Evolutionary conservation across 768 basidiomycete genomes (phyloP).

Genomic region (Pulveroboletus sp.): DNA sequence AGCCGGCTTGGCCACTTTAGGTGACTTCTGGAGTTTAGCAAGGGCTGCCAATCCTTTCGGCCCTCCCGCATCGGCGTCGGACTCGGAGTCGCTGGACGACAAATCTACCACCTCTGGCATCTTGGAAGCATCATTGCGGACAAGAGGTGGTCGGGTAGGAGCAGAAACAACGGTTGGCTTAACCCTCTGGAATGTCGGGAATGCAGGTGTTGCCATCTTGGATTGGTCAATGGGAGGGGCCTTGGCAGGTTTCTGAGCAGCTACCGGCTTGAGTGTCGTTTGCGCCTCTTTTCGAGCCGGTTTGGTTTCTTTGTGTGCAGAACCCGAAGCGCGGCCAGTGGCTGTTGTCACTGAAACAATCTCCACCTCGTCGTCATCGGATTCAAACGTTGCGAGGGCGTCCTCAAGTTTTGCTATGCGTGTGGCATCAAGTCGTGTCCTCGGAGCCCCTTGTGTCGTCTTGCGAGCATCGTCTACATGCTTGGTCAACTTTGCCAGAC

Average conservation of each 20-base stretch:
- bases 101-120: slow-evolving; percentile 10
- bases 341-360: slow-evolving; percentile 41
- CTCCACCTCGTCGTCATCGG: slow-evolving; percentile 59
- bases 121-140: slow-evolving; percentile 5
- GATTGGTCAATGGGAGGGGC: slow-evolving; percentile 21
- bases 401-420: slow-evolving; percentile 67
- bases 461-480: slow-evolving; percentile 60
- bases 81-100: slow-evolving; percentile 46
- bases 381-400: slow-evolving; percentile 61
- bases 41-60: slow-evolving; percentile 51
- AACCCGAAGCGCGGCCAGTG: slow-evolving; percentile 10
- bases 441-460: slow-evolving; percentile 41
- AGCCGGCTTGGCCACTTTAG: slow-evolving; percentile 52
- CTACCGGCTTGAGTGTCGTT: slow-evolving; percentile 14
- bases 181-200: slow-evolving; percentile 44
- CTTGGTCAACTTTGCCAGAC: slow-evolving; percentile 65
- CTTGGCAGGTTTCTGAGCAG: slow-evolving; percentile 16
- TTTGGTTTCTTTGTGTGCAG: slow-evolving; percentile 13
- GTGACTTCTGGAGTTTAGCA: slow-evolving; percentile 57
- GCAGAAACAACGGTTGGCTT: slow-evolving; percentile 27
- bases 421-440: slow-evolving; percentile 51
- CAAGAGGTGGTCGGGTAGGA: slow-evolving; percentile 32
- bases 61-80: slow-evolving; percentile 44
- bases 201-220: slow-evolving; percentile 36
- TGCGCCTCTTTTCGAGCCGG: slow-evolving; percentile 19